Percentiles rank a stretch among this genome's conserved stretches.
phyloP scores from a whole-genome alignment of 495 filamentous ascomycete genomes.

The Cudoniella acicularis region DNA sequence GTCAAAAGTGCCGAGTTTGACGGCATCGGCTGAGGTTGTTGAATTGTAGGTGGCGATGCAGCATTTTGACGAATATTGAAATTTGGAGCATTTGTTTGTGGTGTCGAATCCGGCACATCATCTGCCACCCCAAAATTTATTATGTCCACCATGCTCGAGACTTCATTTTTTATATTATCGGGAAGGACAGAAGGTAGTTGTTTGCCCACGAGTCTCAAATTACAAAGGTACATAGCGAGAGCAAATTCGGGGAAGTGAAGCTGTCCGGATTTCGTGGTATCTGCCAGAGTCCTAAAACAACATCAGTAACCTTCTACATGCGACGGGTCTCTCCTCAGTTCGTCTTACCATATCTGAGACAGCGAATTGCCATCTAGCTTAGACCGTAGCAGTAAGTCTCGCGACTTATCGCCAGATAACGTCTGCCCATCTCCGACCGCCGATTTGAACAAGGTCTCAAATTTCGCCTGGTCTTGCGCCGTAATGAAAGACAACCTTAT shows the following conservation, averaged over 20 bases:
- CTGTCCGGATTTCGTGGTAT: slow-evolving; percentile 95
- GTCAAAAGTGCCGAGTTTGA: slow-evolving; percentile 73
- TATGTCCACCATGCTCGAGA: slow-evolving; percentile 99
- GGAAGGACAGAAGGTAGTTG: slow-evolving; percentile 69
- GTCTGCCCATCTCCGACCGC: slow-evolving; percentile 85
- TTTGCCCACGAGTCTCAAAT: slow-evolving; percentile 85
- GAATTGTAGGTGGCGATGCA: slow-evolving; percentile 65
- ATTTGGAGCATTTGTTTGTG: slow-evolving; percentile 68
- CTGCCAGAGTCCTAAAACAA: slow-evolving; percentile 75
- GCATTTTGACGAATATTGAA: slow-evolving; percentile 69
- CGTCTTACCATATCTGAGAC: slow-evolving; percentile 77
- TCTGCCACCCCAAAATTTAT: slow-evolving; percentile 94
- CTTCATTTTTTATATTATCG: slow-evolving; percentile 88
- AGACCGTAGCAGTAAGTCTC: slow-evolving; percentile 82
- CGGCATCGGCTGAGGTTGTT: slow-evolving; percentile 80
- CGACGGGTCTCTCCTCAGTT: background rate
- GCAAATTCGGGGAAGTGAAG: slow-evolving; percentile 98
- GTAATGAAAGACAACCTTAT: slow-evolving; percentile 95
- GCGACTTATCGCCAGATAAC: slow-evolving; percentile 86
- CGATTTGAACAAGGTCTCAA: slow-evolving; percentile 96
- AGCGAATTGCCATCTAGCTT: slow-evolving; percentile 77
- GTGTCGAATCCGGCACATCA: slow-evolving; percentile 50
- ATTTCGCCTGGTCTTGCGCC: slow-evolving; percentile 91
- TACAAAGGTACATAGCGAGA: slow-evolving; percentile 98
- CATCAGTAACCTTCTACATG: slow-evolving; percentile 1